phyloP scores from a whole-genome alignment of 176 grass and related monocot species.

The Thinopyrum elongatum region DNA sequence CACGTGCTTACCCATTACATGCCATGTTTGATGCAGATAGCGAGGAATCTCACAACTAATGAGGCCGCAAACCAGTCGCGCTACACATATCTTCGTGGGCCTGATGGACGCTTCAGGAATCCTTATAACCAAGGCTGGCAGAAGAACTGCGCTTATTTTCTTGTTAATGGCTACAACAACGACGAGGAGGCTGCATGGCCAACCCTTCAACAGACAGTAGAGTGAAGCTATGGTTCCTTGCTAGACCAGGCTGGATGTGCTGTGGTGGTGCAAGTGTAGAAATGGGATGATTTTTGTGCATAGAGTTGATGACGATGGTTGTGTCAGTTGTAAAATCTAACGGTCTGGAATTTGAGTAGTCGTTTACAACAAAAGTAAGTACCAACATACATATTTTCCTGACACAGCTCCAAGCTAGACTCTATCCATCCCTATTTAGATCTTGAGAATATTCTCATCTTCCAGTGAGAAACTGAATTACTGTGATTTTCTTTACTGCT shows the following conservation, averaged over 20 bases:
- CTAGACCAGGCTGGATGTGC: neutral
- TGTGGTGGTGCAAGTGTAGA: neutral
- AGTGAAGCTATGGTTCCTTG: conserved; percentile 25
- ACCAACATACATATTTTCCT: neutral
- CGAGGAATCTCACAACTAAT: conserved; percentile 83
- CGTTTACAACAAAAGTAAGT: neutral
- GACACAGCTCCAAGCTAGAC: neutral
- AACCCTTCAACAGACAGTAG: conserved; percentile 65
- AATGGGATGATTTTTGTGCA: neutral
- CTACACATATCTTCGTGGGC: conserved; percentile 77
- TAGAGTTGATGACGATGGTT: neutral
- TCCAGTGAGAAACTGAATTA: neutral
- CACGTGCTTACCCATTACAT: neutral
- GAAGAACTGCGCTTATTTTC: conserved; percentile 77
- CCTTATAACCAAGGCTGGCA: conserved; percentile 71
- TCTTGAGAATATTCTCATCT: neutral
- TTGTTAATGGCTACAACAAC: conserved; percentile 62
- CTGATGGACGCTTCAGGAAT: conserved; percentile 86
- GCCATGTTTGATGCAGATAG: conserved; percentile 49
- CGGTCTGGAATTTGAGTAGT: neutral
- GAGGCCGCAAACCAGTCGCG: conserved; percentile 71
- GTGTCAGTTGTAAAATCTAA: neutral
- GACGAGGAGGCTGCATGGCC: conserved; percentile 86
- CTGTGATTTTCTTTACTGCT: neutral
- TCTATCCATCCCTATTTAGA: neutral